These are phyloP conservation scores for Scedosporium minutisporum DNA, from an alignment of 2,329 filamentous ascomycete genomes.

Conservation along the genomic window DNA sequence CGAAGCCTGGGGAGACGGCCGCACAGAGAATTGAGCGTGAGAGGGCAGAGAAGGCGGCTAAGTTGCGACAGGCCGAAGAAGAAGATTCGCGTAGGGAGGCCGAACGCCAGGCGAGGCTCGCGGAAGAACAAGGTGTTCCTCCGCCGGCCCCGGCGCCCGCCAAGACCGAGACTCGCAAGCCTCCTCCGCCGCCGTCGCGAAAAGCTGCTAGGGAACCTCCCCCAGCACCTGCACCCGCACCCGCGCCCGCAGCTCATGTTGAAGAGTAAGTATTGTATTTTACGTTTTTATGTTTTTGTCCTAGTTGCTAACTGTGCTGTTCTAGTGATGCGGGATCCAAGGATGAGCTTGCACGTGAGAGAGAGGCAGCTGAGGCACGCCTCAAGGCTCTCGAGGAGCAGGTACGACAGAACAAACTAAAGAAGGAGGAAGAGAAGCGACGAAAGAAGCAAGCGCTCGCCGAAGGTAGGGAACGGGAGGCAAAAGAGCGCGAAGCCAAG, in stretches of 20 bases:
- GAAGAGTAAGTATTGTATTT: neutral
- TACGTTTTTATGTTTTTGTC: neutral
- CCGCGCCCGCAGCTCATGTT: conserved; percentile 28
- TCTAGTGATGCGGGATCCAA: conserved; percentile 58
- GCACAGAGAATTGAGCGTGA: conserved; percentile 84
- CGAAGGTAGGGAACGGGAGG: conserved; percentile 68
- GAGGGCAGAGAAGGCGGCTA: conserved; percentile 75
- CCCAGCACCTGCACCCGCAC: conserved; percentile 44
- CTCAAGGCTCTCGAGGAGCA: conserved; percentile 88
- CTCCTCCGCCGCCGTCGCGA: conserved; percentile 70
- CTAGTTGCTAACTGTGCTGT: neutral
- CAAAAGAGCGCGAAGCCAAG: conserved; percentile 4
- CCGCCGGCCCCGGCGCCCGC: conserved; percentile 40
- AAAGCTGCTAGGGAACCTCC: conserved; percentile 56
- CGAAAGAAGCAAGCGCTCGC: conserved; percentile 80
- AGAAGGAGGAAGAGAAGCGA: conserved; percentile 93
- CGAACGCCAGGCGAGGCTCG: conserved; percentile 74
- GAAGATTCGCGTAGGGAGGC: conserved; percentile 84
- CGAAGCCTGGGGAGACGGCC: conserved; percentile 69
- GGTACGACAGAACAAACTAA: conserved; percentile 84
- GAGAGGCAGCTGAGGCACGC: conserved; percentile 70
- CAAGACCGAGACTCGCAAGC: conserved; percentile 48
- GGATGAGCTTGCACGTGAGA: conserved; percentile 69
- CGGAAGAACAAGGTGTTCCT: conserved; percentile 62
- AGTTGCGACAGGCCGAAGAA: conserved; percentile 81